phyloP scores from a whole-genome alignment of 768 basidiomycete genomes.

The Tylopilus sp. region DNA sequence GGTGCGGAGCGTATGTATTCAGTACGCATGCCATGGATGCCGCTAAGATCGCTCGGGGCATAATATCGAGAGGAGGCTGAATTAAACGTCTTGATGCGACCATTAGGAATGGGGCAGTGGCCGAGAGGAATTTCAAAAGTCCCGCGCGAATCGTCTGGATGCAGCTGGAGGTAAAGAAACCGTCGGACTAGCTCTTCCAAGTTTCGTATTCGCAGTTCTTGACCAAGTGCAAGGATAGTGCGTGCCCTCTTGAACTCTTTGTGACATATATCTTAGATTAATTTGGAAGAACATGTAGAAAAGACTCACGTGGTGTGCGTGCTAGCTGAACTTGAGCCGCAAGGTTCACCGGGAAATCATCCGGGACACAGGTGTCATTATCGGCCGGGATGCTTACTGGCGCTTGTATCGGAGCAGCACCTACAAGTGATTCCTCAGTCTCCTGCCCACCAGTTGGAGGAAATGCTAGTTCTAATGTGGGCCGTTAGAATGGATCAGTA shows the following conservation, averaged over 20 bases:
- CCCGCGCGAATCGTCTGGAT: not conserved
- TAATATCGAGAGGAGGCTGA: not conserved
- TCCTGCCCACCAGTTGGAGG: no score
- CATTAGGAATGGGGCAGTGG: not conserved
- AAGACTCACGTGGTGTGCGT: not conserved
- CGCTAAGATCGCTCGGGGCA: not conserved
- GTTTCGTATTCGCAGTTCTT: no score
- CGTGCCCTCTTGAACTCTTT: not conserved
- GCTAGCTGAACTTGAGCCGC: not conserved
- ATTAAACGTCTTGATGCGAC: not conserved
- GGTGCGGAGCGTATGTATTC: not conserved
- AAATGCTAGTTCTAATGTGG: not conserved
- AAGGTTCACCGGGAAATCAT: not conserved
- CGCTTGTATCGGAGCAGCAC: no score
- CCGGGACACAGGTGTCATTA: not conserved
- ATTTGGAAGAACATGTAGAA: no score
- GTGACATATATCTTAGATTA: no score
- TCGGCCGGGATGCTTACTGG: not conserved
- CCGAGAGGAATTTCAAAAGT: not conserved
- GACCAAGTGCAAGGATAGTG: not conserved
- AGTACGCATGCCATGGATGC: not conserved
- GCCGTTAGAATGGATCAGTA: not conserved
- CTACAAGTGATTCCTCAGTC: not conserved
- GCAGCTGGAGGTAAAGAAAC: not conserved
- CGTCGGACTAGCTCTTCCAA: not conserved